These are phyloP conservation scores for Saturnispora sanitii DNA, from an alignment of 805 yeast species.

Conservation along the genomic window DNA sequence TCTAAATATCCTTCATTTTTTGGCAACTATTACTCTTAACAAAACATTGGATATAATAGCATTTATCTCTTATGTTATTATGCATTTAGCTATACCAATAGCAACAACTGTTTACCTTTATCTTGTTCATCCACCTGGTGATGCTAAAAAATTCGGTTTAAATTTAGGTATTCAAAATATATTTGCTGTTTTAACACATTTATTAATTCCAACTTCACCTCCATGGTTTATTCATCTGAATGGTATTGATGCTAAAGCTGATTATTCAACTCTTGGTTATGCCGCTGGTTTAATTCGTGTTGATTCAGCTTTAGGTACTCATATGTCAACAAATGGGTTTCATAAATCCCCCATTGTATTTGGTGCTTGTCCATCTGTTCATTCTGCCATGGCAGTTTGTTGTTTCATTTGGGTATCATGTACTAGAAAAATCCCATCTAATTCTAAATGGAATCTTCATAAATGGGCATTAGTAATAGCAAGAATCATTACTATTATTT, in stretches of 20 bases:
- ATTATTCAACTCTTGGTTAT: constrained; percentile 55
- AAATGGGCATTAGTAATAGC: not conserved
- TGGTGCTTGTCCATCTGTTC: constrained; percentile 69
- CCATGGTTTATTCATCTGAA: constrained; percentile 63
- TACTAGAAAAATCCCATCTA: not conserved
- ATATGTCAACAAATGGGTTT: constrained; percentile 50
- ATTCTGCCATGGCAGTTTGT: constrained; percentile 54
- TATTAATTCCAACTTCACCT: constrained; percentile 60
- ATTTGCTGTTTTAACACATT: constrained; percentile 49
- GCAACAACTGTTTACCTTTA: constrained; percentile 54
- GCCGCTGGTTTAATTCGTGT: constrained; percentile 63
- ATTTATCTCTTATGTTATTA: constrained; percentile 52
- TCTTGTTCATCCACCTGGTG: constrained; percentile 60
- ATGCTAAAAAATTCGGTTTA: constrained; percentile 41
- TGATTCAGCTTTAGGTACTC: constrained; percentile 55
- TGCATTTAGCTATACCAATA: constrained; percentile 53
- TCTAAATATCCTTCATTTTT: constrained; percentile 36
- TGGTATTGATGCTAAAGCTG: constrained; percentile 44
- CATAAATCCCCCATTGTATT: constrained; percentile 61
- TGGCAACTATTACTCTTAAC: constrained; percentile 29
- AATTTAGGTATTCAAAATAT: constrained; percentile 53
- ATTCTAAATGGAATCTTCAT: not conserved
- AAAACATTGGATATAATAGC: constrained; percentile 44
- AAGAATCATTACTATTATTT: constrained; percentile 31
- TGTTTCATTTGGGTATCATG: constrained; percentile 1